phyloP scores from a whole-genome alignment of 2,329 filamentous ascomycete genomes.

The Pyrenochaeta sp. region DNA sequence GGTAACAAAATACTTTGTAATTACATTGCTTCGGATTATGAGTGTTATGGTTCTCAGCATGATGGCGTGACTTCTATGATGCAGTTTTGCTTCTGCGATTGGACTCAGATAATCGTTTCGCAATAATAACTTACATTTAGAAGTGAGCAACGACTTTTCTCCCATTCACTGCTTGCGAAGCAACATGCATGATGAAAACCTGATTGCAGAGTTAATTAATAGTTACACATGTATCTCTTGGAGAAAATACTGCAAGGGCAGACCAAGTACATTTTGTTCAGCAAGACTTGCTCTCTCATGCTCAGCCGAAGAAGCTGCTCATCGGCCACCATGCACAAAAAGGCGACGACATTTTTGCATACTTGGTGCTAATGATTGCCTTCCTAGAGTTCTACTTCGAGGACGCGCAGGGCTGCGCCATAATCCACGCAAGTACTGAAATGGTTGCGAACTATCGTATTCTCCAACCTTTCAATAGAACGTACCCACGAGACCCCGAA shows the following conservation, averaged over 20 bases:
- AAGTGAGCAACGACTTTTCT: too few species aligned
- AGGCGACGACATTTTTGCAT: slow-evolving; percentile 15
- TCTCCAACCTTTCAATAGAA: slow-evolving; percentile 21
- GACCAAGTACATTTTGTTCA: slow-evolving; percentile 12
- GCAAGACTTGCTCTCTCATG: slow-evolving; percentile 9
- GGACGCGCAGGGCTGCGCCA: neutral
- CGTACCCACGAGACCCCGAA: slow-evolving; percentile 4
- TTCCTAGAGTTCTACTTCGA: slow-evolving; percentile 13
- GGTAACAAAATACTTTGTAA: too few species aligned
- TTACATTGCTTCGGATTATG: too few species aligned
- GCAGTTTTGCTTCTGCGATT: too few species aligned
- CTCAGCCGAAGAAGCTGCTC: slow-evolving; percentile 15
- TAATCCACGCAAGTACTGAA: slow-evolving; percentile 2
- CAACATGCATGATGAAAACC: too few species aligned
- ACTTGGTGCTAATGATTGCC: slow-evolving; percentile 7
- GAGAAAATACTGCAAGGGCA: slow-evolving; percentile 14
- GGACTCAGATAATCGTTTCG: too few species aligned
- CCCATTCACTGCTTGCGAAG: too few species aligned
- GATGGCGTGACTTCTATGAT: too few species aligned
- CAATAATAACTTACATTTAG: too few species aligned
- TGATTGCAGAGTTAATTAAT: too few species aligned
- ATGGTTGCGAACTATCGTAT: slow-evolving; percentile 9
- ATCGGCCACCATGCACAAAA: slow-evolving; percentile 9
- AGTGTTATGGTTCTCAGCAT: too few species aligned
- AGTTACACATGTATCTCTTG: too few species aligned